These are phyloP conservation scores for Helianthus annuus DNA, from an alignment of 129 eudicot species.

Conservation along the genomic window HanXRQr2.0-SUNRISE NC_035433.2:1462965-1463464, in stretches of 20 bases:
- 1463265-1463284: not conserved
- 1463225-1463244: not conserved
- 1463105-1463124: slow-evolving; percentile 39
- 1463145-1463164: too few relatives aligned
- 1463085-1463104: slow-evolving; percentile 61
- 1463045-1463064: slow-evolving; percentile 81
- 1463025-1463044: slow-evolving; percentile 79
- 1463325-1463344: too few relatives aligned
- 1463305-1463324: too few relatives aligned
- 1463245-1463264: not conserved
- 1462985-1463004: slow-evolving; percentile 76
- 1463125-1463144: not conserved
- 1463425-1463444: too few relatives aligned
- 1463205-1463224: not conserved
- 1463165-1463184: slow-evolving; percentile 13
- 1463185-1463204: slow-evolving; percentile 17
- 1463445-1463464: too few relatives aligned
- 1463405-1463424: too few relatives aligned
- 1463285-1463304: too few relatives aligned
- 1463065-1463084: slow-evolving; percentile 85
- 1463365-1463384: too few relatives aligned
- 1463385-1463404: too few relatives aligned
- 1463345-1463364: too few relatives aligned
- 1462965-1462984: slow-evolving; percentile 85
- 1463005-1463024: slow-evolving; percentile 96